Conservation (phyloP, 441 rosid species). For the Populus trichocarpa region DNA sequence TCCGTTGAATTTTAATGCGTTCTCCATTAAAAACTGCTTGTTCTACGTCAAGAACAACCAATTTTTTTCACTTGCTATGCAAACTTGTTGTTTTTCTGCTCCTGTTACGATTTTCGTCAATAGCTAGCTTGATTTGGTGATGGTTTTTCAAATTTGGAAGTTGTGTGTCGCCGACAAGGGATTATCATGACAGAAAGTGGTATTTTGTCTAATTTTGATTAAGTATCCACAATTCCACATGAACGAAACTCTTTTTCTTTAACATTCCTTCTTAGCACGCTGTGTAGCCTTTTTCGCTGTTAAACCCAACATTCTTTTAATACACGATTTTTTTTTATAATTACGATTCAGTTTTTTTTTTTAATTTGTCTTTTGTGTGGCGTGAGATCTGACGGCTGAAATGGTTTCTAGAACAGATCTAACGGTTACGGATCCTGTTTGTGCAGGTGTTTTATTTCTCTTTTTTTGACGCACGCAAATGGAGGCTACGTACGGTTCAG, state of each 20-base stretch:
- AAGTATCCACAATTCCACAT: neutral
- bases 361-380: neutral
- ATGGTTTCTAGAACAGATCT: conserved; percentile 27
- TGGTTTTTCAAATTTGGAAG: neutral
- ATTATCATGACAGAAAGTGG: neutral
- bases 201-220: neutral
- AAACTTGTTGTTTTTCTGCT: conserved; percentile 3
- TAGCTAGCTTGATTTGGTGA: neutral
- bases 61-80: neutral
- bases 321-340: neutral
- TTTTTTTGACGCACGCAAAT: conserved; percentile 23
- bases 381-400: conserved; percentile 28
- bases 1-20: neutral
- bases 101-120: neutral
- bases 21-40: neutral
- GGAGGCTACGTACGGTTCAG: conserved; percentile 29
- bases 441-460: conserved; percentile 15
- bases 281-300: neutral
- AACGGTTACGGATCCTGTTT: conserved; percentile 19
- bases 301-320: neutral
- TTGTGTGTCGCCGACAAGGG: neutral
- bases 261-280: neutral
- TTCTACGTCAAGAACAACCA: no score
- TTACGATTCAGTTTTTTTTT: neutral
- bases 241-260: neutral